These are phyloP conservation scores for Arabidopsis thaliana DNA, from an alignment of 345 rosid genomes.

Conservation along the genomic window DNA sequence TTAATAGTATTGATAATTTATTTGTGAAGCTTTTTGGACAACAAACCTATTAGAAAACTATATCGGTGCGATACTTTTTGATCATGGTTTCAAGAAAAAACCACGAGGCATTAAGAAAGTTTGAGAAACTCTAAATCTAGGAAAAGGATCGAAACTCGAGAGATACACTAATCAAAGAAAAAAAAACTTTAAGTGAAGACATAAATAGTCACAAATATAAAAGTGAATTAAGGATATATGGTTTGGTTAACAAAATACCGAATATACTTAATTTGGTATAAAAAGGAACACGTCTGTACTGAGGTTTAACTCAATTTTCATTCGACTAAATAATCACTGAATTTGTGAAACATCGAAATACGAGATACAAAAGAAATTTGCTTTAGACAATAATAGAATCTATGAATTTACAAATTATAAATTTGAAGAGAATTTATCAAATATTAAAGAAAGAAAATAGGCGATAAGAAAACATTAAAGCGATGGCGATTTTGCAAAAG, in stretches of 20 bases:
- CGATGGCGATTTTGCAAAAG: conserved; percentile 14
- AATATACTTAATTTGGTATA: neutral
- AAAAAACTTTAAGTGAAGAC: neutral
- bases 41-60: neutral
- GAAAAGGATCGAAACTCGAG: neutral
- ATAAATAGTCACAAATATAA: neutral
- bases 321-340: neutral
- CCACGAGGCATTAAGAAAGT: neutral
- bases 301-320: neutral
- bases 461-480: conserved; percentile 1
- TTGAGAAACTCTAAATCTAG: conserved; percentile 1
- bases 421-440: conserved; percentile 8
- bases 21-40: neutral
- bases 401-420: neutral
- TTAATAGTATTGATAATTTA: neutral
- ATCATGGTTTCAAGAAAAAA: neutral
- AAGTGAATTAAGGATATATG: neutral
- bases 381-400: neutral
- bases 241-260: neutral
- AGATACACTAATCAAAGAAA: neutral
- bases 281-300: neutral
- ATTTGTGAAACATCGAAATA: neutral
- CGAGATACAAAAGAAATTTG: neutral
- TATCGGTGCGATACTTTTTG: neutral
- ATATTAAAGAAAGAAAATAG: neutral